These are phyloP conservation scores for Venturia asperata DNA, from an alignment of 2,329 filamentous ascomycete genomes.

Conservation along the genomic window DNA sequence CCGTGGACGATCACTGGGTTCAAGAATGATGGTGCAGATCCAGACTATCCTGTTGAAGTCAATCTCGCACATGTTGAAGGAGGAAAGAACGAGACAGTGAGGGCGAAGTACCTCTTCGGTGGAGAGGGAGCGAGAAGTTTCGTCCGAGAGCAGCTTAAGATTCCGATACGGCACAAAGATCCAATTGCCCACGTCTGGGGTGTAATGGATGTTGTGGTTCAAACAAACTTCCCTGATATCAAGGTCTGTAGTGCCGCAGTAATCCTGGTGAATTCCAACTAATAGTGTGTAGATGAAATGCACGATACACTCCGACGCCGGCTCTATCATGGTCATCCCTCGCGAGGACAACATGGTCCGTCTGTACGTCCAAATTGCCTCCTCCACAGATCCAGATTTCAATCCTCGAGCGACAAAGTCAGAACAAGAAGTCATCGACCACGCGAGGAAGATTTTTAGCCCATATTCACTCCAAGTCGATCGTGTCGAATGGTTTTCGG, in stretches of 20 bases:
- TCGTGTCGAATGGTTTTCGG: conserved; percentile 58
- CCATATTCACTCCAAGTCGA: conserved; percentile 58
- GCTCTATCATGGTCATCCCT: conserved; percentile 58
- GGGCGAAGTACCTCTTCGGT: conserved; percentile 56
- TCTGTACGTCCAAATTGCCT: conserved; percentile 54
- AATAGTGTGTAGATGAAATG: conserved; percentile 50
- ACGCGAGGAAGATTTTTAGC: conserved; percentile 51
- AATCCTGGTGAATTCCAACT: not conserved
- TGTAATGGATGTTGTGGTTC: conserved; percentile 59
- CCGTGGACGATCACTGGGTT: conserved; percentile 58
- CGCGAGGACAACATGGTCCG: conserved; percentile 49
- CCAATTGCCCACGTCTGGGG: conserved; percentile 59
- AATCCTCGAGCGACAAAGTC: conserved; percentile 54
- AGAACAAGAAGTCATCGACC: conserved; percentile 50
- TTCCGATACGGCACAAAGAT: conserved; percentile 59
- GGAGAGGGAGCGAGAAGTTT: conserved; percentile 57
- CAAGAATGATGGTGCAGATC: conserved; percentile 52
- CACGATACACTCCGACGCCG: conserved; percentile 58
- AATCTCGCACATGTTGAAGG: conserved; percentile 71
- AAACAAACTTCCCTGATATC: conserved; percentile 57
- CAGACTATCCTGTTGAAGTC: conserved; percentile 74
- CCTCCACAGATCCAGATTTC: conserved; percentile 54
- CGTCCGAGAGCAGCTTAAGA: conserved; percentile 54
- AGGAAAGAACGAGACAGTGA: conserved; percentile 56
- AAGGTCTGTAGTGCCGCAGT: conserved; percentile 37